Base-by-base conservation (phyloP, 768 basidiomycete species). In the Coprinopsis strossmayeri region DNA sequence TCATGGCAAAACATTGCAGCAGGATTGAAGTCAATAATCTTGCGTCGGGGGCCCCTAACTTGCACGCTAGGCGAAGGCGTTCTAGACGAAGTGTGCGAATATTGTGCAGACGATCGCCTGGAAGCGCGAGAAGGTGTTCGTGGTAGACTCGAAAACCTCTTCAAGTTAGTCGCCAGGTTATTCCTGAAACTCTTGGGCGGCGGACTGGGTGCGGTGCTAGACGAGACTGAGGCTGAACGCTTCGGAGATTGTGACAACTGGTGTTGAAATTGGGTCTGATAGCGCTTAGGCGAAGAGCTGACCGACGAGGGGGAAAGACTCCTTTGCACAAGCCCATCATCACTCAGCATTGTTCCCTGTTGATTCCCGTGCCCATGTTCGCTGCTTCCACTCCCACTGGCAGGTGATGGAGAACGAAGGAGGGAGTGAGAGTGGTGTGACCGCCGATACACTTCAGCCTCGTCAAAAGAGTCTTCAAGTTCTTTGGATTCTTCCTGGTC, bases 1-100 rank as follows among this genome's bases (percentile, higher is more conserved):
- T 94, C 88, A 37, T 73, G 68, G 57, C 76, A 87, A 54, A 74
- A 73, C 81, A 93, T 78, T 11, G 87, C 84, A 37, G 80, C 67
- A 2, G 88, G 87, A 60, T 78, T 65, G 20, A 52, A 56, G 20
- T 60, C 59, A 32, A 60, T 63, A 30, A 67, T 64, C 53, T 68
- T 71, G 24, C 48, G 44, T 32, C 43, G 41, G 23, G 37, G 34
- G 38, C 25, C 21, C 17, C 37, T 37, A 24, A 3, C 11, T 11
- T 3, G 60, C 43, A 53, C 55, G 34, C 60, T 60, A 47, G 72
- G 72, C 42, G 65, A 73, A 21, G 62, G 72, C 15, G 67, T 67
- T 42, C 69, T 54, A n/a, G 38, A 32, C 3, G 20, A 25, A 23
- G 12, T 4, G 26, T 43, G 17, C 11, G 39, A 28, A 34, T 35